These are phyloP conservation scores for Solanum dulcamara DNA, from an alignment of 257 asterid genomes.

Conservation along the genomic window DNA sequence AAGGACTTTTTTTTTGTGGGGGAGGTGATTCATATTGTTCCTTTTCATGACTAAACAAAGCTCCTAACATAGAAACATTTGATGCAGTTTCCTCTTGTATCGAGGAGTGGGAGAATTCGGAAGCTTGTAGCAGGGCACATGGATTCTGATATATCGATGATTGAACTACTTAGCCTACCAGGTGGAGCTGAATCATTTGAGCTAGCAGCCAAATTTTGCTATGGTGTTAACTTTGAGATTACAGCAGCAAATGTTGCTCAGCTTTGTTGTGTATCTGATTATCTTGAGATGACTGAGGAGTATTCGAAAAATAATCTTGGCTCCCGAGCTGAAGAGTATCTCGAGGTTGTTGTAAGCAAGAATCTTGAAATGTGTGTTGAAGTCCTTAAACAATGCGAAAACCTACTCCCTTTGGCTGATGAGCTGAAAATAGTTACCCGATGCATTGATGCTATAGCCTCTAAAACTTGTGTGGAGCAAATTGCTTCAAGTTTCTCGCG, in stretches of 20 bases:
- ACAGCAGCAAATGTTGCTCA: constrained; percentile 74
- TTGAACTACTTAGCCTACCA: constrained; percentile 74
- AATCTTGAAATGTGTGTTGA: constrained; percentile 76
- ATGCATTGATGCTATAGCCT: constrained; percentile 81
- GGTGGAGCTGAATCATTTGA: constrained; percentile 85
- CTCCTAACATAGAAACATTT: not conserved
- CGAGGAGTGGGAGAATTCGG: constrained; percentile 81
- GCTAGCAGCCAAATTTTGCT: constrained; percentile 87
- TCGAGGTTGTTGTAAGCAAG: constrained; percentile 58
- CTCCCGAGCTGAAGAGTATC: constrained; percentile 72
- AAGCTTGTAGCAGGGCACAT: constrained; percentile 72
- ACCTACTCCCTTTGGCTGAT: constrained; percentile 87
- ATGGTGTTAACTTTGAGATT: constrained; percentile 85
- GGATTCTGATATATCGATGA: constrained; percentile 48
- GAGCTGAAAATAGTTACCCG: constrained; percentile 50
- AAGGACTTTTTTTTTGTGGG: not conserved
- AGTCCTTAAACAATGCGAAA: constrained; percentile 73
- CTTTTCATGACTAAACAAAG: not conserved
- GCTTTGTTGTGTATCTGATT: constrained; percentile 64
- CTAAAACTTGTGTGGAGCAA: constrained; percentile 92
- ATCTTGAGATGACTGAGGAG: constrained; percentile 88
- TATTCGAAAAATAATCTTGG: constrained; percentile 68
- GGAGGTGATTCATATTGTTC: not conserved
- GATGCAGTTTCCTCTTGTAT: constrained; percentile 88
- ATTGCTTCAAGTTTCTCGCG: constrained; percentile 96